Evolutionary conservation across 2,329 filamentous ascomycete species (phyloP).

Genomic region (Fusarium ambrosium): DNA sequence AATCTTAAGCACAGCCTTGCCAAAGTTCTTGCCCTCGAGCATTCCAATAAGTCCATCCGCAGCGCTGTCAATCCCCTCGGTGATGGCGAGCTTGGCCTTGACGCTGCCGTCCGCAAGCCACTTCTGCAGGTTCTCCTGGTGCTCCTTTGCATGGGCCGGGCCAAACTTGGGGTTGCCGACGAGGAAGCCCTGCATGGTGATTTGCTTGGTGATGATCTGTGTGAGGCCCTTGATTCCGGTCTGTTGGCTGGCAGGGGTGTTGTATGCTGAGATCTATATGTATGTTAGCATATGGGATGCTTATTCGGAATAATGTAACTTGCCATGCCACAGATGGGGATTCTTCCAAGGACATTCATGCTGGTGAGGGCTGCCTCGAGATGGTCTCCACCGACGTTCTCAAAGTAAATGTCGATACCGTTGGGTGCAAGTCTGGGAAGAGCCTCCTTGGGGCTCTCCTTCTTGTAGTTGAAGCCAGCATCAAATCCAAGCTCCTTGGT

Average conservation of each 20-base stretch:
- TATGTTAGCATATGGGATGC: background rate
- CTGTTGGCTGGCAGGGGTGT: constrained; percentile 64
- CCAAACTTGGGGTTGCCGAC: constrained; percentile 76
- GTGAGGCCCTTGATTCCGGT: constrained; percentile 78
- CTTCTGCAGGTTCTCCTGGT: constrained; percentile 80
- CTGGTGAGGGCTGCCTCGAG: constrained; percentile 60
- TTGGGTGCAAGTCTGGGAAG: constrained; percentile 79
- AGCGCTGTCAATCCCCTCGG: constrained; percentile 84
- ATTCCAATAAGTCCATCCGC: constrained; percentile 81
- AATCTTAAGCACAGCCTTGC: constrained; percentile 85
- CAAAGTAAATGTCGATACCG: constrained; percentile 78
- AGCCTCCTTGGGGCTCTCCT: constrained; percentile 77
- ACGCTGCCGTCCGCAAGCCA: constrained; percentile 84
- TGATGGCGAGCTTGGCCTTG: constrained; percentile 77
- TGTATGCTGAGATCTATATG: constrained; percentile 72
- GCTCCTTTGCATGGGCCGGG: constrained; percentile 75
- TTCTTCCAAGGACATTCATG: constrained; percentile 74
- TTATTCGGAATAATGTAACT: constrained; percentile 26
- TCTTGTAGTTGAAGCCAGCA: constrained; percentile 89
- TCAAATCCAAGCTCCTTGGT: constrained; percentile 65
- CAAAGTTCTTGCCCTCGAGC: constrained; percentile 84
- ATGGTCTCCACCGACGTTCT: constrained; percentile 68
- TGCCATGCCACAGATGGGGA: constrained; percentile 74
- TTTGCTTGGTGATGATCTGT: constrained; percentile 74
- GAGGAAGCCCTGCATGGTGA: constrained; percentile 83